These are phyloP conservation scores for Cyberlindnera nakhonratchasimensis DNA, from an alignment of 805 yeast species.

Conservation along the genomic window DNA sequence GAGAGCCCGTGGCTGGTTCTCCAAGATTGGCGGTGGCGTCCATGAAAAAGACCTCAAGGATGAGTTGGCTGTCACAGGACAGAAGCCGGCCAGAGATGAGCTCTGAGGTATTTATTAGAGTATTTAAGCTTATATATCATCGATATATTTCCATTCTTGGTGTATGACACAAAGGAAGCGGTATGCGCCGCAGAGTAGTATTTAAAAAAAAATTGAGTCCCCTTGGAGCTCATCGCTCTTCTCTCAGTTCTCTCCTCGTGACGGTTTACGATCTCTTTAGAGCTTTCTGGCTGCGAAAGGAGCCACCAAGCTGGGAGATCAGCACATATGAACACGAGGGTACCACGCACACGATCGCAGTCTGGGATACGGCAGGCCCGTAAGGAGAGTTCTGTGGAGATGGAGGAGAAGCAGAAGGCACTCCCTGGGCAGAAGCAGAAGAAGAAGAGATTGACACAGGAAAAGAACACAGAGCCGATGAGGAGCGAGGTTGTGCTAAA, in stretches of 20 bases:
- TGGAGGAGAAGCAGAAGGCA: neutral
- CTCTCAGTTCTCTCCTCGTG: neutral
- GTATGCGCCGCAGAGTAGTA: neutral
- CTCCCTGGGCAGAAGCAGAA: neutral
- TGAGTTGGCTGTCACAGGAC: neutral
- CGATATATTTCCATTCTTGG: neutral
- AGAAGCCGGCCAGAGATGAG: constrained; percentile 14
- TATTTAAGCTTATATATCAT: neutral
- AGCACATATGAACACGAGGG: neutral
- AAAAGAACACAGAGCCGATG: neutral
- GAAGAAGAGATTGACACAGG: neutral
- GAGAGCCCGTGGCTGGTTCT: constrained; percentile 56
- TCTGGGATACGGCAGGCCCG: constrained; percentile 7
- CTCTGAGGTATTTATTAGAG: neutral
- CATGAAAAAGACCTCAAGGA: constrained; percentile 26
- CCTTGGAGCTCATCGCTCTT: neutral
- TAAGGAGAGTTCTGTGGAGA: neutral
- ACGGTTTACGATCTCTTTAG: too few relatives aligned
- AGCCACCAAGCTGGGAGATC: too few relatives aligned
- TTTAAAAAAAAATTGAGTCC: neutral
- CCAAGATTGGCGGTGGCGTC: constrained; percentile 37
- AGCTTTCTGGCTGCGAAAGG: too few relatives aligned
- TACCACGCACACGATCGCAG: constrained; percentile 5
- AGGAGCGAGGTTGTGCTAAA: neutral
- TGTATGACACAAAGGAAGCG: neutral